These are phyloP conservation scores for Stemphylium vesicarium DNA, from an alignment of 2,329 filamentous ascomycete species.

Conservation along the genomic window DNA sequence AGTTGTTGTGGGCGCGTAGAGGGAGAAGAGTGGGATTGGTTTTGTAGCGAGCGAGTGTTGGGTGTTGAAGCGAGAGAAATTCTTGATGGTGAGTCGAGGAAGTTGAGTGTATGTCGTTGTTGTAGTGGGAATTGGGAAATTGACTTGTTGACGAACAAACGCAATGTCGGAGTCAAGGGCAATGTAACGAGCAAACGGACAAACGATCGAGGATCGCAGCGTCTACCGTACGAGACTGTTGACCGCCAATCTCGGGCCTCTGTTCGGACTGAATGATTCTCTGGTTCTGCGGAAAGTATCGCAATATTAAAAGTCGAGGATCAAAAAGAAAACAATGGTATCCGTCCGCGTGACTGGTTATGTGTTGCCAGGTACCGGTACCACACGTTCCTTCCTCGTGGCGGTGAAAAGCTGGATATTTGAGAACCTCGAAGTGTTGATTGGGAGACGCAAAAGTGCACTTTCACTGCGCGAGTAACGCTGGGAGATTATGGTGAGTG, in stretches of 20 bases:
- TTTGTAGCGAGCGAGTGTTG: neutral
- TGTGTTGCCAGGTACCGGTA: neutral
- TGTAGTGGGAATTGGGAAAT: neutral
- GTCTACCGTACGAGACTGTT: neutral
- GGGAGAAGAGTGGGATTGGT: neutral
- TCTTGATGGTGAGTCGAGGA: neutral
- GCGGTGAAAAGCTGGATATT: too few relatives aligned
- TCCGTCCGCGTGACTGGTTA: neutral
- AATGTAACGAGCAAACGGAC: neutral
- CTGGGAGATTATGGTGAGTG: constrained; percentile 8
- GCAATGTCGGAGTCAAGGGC: too few relatives aligned
- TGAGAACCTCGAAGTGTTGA: neutral
- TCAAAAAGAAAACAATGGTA: neutral
- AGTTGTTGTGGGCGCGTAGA: too few relatives aligned
- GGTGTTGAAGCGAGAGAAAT: neutral
- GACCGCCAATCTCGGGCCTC: neutral
- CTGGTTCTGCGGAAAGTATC: neutral
- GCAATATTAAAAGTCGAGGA: neutral
- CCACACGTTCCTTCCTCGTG: neutral
- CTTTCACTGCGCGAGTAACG: constrained; percentile 13
- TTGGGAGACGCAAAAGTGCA: neutral
- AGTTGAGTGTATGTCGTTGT: neutral
- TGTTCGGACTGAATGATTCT: neutral
- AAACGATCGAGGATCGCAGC: neutral
- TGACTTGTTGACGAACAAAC: constrained; percentile 12